Evolutionary conservation across 2,329 filamentous ascomycete genomes (phyloP).

Genomic region (Saccharata proteae): DNA sequence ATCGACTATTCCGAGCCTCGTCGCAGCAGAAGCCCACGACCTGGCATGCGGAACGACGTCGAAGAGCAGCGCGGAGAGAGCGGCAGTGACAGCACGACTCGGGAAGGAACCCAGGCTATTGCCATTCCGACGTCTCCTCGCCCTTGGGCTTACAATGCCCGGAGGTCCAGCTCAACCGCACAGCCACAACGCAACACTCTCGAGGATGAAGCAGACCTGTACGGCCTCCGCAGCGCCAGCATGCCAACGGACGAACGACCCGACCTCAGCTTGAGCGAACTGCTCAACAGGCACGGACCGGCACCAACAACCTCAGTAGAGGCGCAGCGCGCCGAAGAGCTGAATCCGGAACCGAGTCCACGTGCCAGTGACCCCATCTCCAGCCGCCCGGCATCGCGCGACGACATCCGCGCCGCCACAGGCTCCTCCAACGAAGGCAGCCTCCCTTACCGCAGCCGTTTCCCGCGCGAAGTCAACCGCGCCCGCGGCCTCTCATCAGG

Average conservation of each 20-base stretch:
- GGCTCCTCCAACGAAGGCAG: conserved; percentile 3
- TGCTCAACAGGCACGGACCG: conserved; percentile 27
- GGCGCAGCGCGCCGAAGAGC: neutral
- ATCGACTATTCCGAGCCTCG: conserved; percentile 46
- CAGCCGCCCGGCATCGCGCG: conserved; percentile 1
- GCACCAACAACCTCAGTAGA: conserved; percentile 1
- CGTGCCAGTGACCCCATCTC: conserved; percentile 2
- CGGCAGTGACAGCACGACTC: conserved; percentile 13
- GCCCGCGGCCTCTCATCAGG: neutral
- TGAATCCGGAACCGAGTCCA: conserved; percentile 3
- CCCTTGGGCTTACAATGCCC: conserved; percentile 27
- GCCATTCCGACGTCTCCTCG: conserved; percentile 63
- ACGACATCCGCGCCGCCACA: neutral
- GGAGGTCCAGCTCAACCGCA: conserved; percentile 58
- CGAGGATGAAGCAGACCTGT: conserved; percentile 52
- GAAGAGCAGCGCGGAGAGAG: conserved; percentile 3
- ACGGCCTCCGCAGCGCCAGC: conserved; percentile 54
- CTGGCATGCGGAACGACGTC: conserved; percentile 13
- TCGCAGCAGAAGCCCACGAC: conserved; percentile 21
- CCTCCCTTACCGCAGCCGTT: conserved; percentile 6
- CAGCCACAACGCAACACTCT: conserved; percentile 50
- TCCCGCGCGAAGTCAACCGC: conserved; percentile 14
- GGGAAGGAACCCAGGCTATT: conserved; percentile 46
- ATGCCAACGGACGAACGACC: conserved; percentile 53
- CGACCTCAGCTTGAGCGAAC: conserved; percentile 51